Base-by-base conservation (phyloP, 192 early-diverging fungal species). In the Glomus cerebriforme region DNA sequence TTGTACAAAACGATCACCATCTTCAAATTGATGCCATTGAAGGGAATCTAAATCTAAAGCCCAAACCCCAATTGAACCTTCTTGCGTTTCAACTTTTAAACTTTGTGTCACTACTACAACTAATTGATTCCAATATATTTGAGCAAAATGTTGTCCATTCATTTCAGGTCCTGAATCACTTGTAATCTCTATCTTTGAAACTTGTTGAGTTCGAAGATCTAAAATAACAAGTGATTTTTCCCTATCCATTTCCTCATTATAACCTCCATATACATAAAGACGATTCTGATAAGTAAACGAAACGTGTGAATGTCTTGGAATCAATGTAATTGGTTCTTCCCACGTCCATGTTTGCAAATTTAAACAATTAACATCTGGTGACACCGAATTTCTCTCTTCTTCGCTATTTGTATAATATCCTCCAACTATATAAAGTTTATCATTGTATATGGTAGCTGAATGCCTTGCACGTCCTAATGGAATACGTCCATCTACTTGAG, bases 351-450 rank as follows among this genome's bases (percentile, higher is more conserved):
- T 88, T 67, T 74, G 31, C 3, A 92, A 82, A 69, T 92, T 89
- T 31, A 92, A 81, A 32, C 81, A 83, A 15, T 83, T 71, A 27
- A 84, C 49, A 37, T 82, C 81, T 3, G 78, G 69, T 8, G 82
- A 84, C 4, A 87, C 81, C 13, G 10, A 19, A 24, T 17, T 12
- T 2, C 27, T 62, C 13, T 83, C 79, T 7, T 49, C 43, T 58
- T 77, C 81, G 32, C 84, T 43, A 43, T 43, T 59, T 27, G 75
- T 35, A 78, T 54, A 63, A n/a, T 79, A 78, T 13, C 88, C 90
- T 17, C 92, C 92, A 47, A 86, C 85, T 10, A 93, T 84, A 77
- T 92, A 93, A 8, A 93, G 82, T 74, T 84, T 92, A 77, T 91
- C 82, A 37, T 91, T 66, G 72, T 89, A 79, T 59, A 92, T 89